A percentile compares a stretch with the other conserved stretches of the same genome.
phyloP scores from a whole-genome alignment of 2,329 filamentous ascomycete species.

The Metarhizium guizhouense region DNA sequence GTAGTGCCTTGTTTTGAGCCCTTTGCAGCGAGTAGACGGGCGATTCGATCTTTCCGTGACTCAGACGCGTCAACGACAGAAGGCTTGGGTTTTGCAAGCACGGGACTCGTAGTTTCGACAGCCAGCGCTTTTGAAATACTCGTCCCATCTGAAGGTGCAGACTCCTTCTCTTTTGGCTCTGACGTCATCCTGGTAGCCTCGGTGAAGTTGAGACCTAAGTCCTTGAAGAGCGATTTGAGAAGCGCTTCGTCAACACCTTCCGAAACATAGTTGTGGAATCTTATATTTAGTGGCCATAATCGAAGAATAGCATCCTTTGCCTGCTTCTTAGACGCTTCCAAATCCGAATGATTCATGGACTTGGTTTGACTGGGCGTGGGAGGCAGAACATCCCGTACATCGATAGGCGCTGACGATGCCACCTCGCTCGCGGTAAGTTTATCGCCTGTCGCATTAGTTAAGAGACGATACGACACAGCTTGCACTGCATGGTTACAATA shows the following conservation, averaged over 20 bases:
- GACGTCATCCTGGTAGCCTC: background rate
- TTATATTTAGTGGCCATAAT: slow-evolving; percentile 57
- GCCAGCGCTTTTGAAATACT: background rate
- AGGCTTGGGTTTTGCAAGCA: background rate
- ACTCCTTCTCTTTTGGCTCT: background rate
- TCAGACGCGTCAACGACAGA: slow-evolving; percentile 32
- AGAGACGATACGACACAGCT: background rate
- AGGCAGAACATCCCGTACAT: background rate
- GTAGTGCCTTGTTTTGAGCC: slow-evolving; percentile 39
- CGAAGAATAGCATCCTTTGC: slow-evolving; percentile 61
- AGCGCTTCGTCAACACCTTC: slow-evolving; percentile 61
- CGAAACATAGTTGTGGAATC: slow-evolving; percentile 62
- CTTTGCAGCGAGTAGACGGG: slow-evolving; percentile 66
- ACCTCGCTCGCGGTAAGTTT: background rate
- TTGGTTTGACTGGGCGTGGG: background rate
- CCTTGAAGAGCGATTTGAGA: slow-evolving; percentile 56
- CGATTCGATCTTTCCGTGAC: slow-evolving; percentile 68
- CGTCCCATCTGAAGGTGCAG: background rate
- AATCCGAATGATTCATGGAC: background rate
- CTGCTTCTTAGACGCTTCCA: slow-evolving; percentile 40
- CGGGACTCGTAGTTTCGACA: background rate
- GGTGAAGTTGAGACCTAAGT: slow-evolving; percentile 50
- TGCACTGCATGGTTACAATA: background rate
- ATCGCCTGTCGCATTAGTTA: background rate
- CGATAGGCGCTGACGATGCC: background rate